phyloP scores from a whole-genome alignment of 345 rosid genomes.

The Aurinia saxatilis region DNA sequence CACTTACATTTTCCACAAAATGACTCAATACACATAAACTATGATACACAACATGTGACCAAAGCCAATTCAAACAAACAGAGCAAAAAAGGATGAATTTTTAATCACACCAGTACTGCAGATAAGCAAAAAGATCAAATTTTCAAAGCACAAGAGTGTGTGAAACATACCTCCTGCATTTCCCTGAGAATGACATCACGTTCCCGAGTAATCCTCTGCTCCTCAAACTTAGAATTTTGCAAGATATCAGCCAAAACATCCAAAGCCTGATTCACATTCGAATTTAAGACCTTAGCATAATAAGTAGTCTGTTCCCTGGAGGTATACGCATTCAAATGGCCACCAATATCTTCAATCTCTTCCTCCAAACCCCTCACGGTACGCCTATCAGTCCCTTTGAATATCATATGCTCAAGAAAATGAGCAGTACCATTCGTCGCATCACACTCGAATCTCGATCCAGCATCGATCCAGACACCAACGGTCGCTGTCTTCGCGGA shows the following conservation, averaged over 20 bases:
- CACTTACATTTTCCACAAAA: not conserved
- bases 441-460: conserved; percentile 86
- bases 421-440: conserved; percentile 91
- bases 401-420: conserved; percentile 96
- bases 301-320: conserved; percentile 96
- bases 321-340: conserved; percentile 90
- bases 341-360: conserved; percentile 96
- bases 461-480: conserved; percentile 98
- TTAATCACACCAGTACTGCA: too few relatives aligned
- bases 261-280: conserved; percentile 59
- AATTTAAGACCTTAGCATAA: conserved; percentile 82
- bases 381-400: conserved; percentile 81
- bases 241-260: conserved; percentile 86
- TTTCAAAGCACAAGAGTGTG: not conserved
- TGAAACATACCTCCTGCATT: conserved; percentile 63
- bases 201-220: conserved; percentile 56
- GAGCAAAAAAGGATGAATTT: too few relatives aligned
- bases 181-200: conserved; percentile 69
- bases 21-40: not conserved
- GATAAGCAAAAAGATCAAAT: not conserved
- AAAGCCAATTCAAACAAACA: not conserved
- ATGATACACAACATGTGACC: not conserved
- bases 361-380: conserved; percentile 59
- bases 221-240: conserved; percentile 78
- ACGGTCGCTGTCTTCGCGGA: conserved; percentile 75